Evolutionary conservation across 805 yeast species (phyloP).

Genomic region (Middelhovenomyces tepae): DNA sequence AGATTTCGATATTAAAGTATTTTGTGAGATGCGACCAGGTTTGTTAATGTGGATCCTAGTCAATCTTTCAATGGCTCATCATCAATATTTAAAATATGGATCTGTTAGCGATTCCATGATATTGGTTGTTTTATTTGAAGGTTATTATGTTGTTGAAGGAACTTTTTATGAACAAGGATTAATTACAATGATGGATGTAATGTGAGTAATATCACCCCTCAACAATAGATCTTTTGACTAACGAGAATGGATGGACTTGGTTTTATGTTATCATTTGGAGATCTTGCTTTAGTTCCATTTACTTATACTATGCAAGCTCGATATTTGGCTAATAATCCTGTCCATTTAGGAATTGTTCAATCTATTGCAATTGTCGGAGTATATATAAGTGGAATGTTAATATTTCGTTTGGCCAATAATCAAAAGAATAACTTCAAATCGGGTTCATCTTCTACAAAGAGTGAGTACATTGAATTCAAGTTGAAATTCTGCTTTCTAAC

Average conservation of each 20-base stretch:
- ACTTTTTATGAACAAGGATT: slow-evolving; percentile 85
- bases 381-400: slow-evolving; percentile 59
- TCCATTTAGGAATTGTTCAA: slow-evolving; percentile 40
- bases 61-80: slow-evolving; percentile 71
- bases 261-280: slow-evolving; percentile 92
- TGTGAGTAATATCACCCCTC: too few species aligned
- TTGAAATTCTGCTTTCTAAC: slow-evolving; percentile 56
- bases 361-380: slow-evolving; percentile 36
- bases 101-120: slow-evolving; percentile 61
- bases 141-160: slow-evolving; percentile 82
- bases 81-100: slow-evolving; percentile 59
- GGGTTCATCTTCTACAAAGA: slow-evolving; percentile 63
- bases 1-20: slow-evolving; percentile 76
- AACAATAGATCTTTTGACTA: too few species aligned
- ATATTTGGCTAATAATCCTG: slow-evolving; percentile 58
- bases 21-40: slow-evolving; percentile 93
- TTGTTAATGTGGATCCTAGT: slow-evolving; percentile 76
- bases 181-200: slow-evolving; percentile 89
- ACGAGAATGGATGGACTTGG: slow-evolving; percentile 98
- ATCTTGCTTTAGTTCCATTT: slow-evolving; percentile 86
- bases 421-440: slow-evolving; percentile 79
- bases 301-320: slow-evolving; percentile 82
- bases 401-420: slow-evolving; percentile 76
- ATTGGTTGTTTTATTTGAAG: slow-evolving; percentile 60
- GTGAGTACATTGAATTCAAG: slow-evolving; percentile 77